Base-by-base conservation (phyloP, 768 basidiomycete genomes). In the Stropharia rugosoannulata region DNA sequence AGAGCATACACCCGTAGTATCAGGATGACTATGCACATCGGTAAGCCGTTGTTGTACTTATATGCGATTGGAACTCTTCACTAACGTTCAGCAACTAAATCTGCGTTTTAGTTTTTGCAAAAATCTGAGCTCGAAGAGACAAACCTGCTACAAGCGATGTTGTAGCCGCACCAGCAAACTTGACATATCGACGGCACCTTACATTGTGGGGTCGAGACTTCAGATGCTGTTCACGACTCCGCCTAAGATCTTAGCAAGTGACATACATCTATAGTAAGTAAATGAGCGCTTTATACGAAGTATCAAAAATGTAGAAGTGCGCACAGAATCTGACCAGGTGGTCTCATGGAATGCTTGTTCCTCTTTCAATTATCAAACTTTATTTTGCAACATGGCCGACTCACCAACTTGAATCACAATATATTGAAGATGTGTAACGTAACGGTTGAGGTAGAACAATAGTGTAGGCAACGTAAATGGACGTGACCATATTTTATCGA, bases 1-100 rank as follows among this genome's bases (percentile, higher is more conserved):
- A 66, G 62, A 18, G 64, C 64, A 39, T 66, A 66, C n/a, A 66
- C 64, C 10, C 64, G 58, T 15, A 66, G 46, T 22, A 63, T 66
- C 64, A 66, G 62, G 16, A 58, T 60, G 12, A 66, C 64, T 66
- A 41, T n/a, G 1, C 16, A 1, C 6, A 48, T 29, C 7, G 32
- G 29, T 49, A 5, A 49, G 49, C 16, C 10, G 29, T 7, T 32
- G 29, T 10, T 32, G 29, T 32, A 22, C 1, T 1, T 22, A 32
- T 32, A 29, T 32, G 5, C 29, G 9, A 32, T 32, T 32, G 29
- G 5, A 32, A 7, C 29, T 7, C 29, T 32, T 15, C 10, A 29
- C 62, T 54, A 9, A 64, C 62, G 32, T 50, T 64, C 58, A n/a
- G 58, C 60, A 16, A 64, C 62, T 64, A 27, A 11, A 32, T 32